Conservation (phyloP, 164 flowering plant genomes). For the Annona cherimola region DNA sequence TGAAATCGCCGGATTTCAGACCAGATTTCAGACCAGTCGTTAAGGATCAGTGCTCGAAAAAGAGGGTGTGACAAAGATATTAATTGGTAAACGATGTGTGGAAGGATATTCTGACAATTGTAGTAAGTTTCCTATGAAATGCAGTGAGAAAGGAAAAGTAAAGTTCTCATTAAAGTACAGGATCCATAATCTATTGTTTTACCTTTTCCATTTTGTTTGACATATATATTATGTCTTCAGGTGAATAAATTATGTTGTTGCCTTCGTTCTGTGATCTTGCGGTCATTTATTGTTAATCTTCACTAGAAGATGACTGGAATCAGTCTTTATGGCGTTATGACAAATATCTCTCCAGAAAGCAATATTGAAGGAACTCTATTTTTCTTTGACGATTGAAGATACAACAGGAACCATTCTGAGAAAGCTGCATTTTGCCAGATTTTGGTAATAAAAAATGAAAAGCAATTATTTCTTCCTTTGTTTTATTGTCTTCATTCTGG, state of each 20-base stretch:
- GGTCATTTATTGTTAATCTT: constrained; percentile 75
- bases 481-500: no score
- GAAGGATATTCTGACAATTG: no score
- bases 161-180: background rate
- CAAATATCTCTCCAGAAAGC: constrained; percentile 41
- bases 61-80: no score
- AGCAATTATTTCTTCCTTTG: no score
- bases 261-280: constrained; percentile 33
- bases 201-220: background rate
- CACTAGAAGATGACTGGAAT: constrained; percentile 83
- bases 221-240: background rate
- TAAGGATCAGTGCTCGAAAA: no score
- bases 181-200: background rate
- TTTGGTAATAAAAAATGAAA: constrained; percentile 43
- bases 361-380: constrained; percentile 32
- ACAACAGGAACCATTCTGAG: constrained; percentile 57
- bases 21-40: no score
- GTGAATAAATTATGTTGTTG: background rate
- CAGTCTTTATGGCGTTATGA: constrained; percentile 78
- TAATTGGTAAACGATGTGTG: no score
- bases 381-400: constrained; percentile 61
- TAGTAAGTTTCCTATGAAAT: background rate
- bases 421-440: constrained; percentile 59
- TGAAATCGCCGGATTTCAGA: no score
- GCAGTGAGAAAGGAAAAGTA: background rate